Percentiles rank a stretch among this genome's conserved stretches.
Conservation (phyloP, 2,329 filamentous ascomycete genomes). For the Xylaria sp. region DNA sequence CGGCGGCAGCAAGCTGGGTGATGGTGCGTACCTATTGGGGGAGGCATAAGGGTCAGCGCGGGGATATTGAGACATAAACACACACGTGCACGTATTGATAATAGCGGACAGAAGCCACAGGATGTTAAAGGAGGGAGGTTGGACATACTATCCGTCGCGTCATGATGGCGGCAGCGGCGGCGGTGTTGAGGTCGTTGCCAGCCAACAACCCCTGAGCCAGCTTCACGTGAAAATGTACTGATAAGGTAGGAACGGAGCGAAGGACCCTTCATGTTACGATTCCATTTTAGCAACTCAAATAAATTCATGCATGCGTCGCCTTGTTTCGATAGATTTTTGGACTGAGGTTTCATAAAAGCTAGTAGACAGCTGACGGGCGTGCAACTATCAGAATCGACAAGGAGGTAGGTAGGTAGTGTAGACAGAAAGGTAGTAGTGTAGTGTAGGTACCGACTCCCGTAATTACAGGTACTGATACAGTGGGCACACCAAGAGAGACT, state of each 20-base stretch:
- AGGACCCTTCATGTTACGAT: conserved; percentile 42
- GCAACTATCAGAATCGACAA: neutral
- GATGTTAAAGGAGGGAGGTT: neutral
- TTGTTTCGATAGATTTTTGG: conserved; percentile 25
- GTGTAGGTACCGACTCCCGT: neutral
- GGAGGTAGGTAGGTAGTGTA: neutral
- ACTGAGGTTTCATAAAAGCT: conserved; percentile 8
- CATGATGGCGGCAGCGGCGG: conserved; percentile 43
- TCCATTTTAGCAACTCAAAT: conserved; percentile 47
- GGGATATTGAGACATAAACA: neutral
- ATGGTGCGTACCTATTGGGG: conserved; percentile 70
- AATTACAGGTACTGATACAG: neutral
- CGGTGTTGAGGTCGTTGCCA: conserved; percentile 17
- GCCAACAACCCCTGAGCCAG: conserved; percentile 28
- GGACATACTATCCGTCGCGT: conserved; percentile 51
- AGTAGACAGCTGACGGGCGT: conserved; percentile 15
- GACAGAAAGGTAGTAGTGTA: neutral
- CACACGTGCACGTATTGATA: neutral
- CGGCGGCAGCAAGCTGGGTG: conserved; percentile 77
- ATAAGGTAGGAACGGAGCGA: conserved; percentile 41
- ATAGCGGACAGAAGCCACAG: neutral
- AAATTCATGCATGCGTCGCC: conserved; percentile 19
- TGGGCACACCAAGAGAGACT: neutral
- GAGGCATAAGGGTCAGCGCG: conserved; percentile 32
- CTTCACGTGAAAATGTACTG: conserved; percentile 42